These are phyloP conservation scores for Triangularia setosa DNA, from an alignment of 2,329 filamentous ascomycete species.

Conservation along the genomic window DNA sequence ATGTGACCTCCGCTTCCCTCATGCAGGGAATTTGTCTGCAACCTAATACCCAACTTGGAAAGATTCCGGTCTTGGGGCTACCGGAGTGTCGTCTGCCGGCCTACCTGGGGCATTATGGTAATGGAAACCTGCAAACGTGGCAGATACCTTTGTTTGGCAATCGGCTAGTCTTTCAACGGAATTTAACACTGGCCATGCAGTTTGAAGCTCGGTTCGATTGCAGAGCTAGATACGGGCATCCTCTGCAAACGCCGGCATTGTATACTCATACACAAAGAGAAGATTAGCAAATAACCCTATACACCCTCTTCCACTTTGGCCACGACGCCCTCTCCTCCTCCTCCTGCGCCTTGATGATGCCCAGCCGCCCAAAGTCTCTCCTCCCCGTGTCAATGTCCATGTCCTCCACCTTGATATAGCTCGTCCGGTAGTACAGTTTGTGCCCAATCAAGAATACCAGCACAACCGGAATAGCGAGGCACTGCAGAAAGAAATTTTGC, in stretches of 20 bases:
- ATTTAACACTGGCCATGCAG: too few relatives aligned
- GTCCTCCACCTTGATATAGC: conserved; percentile 46
- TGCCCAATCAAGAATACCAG: conserved; percentile 51
- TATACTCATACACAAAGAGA: neutral
- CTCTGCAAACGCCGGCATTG: neutral
- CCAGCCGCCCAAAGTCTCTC: conserved; percentile 25
- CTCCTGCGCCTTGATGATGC: conserved; percentile 27
- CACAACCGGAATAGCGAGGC: conserved; percentile 52
- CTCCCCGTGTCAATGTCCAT: conserved; percentile 60
- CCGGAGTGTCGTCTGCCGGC: neutral
- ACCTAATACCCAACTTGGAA: neutral
- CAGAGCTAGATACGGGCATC: too few relatives aligned
- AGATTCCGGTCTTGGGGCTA: neutral
- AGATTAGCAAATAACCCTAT: conserved; percentile 25
- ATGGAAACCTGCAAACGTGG: neutral
- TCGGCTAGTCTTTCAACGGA: too few relatives aligned
- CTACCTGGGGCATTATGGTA: neutral
- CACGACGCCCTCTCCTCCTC: conserved; percentile 26
- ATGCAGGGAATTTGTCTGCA: neutral
- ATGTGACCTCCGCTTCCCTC: neutral
- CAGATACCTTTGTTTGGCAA: too few relatives aligned
- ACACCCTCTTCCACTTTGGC: conserved; percentile 30
- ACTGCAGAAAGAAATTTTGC: conserved; percentile 50
- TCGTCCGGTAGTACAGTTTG: conserved; percentile 60
- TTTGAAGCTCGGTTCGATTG: too few relatives aligned